Base-by-base conservation (phyloP, 306 rosid genomes). In the Sicyos edulis region DNA sequence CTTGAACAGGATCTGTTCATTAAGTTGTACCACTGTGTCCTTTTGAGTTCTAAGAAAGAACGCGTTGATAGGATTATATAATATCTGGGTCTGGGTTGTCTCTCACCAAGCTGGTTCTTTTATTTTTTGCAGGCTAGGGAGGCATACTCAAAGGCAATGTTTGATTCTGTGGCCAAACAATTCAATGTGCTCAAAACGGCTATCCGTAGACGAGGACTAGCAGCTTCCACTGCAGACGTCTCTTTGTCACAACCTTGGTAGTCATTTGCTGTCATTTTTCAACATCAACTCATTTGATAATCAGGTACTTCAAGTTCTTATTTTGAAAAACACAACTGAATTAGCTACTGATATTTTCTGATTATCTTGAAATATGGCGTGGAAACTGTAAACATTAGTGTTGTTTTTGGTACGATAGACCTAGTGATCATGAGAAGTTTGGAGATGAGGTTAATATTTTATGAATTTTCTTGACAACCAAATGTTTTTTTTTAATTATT, bases 191-290 rank as follows among this genome's bases (percentile, higher is more conserved):
- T 95, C 65, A 87, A 86, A 81, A 81, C 88, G 59, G 96, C 99
- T 15, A 58, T 91, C 75, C 84, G 87, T 42, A 77, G 71, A 73
- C 81, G 81, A 80, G 99, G 96, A 78, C 74, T 82, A 32, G 24
- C 53, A n/a, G 96, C 96, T 60, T 87, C 97, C 67, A 85, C 78
- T 51, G 84, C 88, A 7, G 77, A 51, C 72, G 83, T 95, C 67
- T 82, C 89, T 76, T 77, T 95, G 86, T 86, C 96, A 29, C 99
- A 95, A 79, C 91, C 96, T 9, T 89, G 99, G 96, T 89, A 88
- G 88, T 78, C 82, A 49, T 60, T 75, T 71, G 32, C 71, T 62
- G 62, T 70, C 59, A 56, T 76, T 64, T 53, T 78, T 56, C 51
- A 11, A 9, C 65, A 58, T 57, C 73, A 72, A 73, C 44, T 79